These are phyloP conservation scores for Wickerhamiella bombiphila DNA, from an alignment of 805 yeast genomes.

Conservation along the genomic window DNA sequence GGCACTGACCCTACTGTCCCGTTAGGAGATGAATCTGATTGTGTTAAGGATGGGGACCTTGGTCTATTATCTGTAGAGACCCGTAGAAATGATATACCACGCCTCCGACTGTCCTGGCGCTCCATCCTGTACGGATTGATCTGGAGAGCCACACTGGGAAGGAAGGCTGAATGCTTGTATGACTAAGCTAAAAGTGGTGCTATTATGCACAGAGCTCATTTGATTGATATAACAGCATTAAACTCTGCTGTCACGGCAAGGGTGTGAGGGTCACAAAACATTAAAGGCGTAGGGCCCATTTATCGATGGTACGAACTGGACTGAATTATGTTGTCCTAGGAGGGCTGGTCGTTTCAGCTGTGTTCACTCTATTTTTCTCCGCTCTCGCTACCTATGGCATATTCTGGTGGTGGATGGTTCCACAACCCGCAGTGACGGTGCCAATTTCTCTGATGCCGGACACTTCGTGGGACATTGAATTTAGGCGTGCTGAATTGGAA, in stretches of 20 bases:
- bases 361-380: not conserved
- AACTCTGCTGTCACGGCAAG: too few species aligned
- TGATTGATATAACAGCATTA: too few species aligned
- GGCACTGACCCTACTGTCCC: not conserved
- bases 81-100: not conserved
- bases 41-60: not conserved
- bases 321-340: not conserved
- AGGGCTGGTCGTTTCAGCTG: not conserved
- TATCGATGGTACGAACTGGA: too few species aligned
- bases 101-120: too few species aligned
- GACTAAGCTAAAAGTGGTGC: too few species aligned
- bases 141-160: too few species aligned
- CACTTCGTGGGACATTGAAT: not conserved
- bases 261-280: too few species aligned
- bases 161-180: too few species aligned
- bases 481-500: constrained; percentile 9
- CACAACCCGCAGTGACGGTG: constrained; percentile 10
- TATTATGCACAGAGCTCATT: too few species aligned
- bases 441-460: constrained; percentile 14
- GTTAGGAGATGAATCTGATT: not conserved
- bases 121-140: too few species aligned
- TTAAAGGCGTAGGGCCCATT: too few species aligned
- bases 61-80: not conserved
- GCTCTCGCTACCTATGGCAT: constrained; percentile 3
- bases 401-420: constrained; percentile 6